phyloP scores from a whole-genome alignment of 148 eudicot species.

The Euryodendron excelsum region DNA sequence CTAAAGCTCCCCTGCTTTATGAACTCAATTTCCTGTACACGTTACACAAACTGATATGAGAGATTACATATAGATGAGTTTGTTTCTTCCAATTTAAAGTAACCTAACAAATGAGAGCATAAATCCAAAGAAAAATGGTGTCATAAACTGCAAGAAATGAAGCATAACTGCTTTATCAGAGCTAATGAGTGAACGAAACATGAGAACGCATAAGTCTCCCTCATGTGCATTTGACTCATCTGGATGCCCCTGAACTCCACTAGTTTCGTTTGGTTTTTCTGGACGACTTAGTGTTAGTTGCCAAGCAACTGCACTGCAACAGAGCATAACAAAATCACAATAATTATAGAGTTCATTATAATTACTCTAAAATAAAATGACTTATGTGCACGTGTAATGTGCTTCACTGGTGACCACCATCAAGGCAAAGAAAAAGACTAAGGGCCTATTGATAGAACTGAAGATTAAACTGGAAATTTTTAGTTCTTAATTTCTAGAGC shows the following conservation, averaged over 20 bases:
- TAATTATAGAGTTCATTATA: neutral
- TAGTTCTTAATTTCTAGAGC: too few species aligned
- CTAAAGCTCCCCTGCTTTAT: slow-evolving; percentile 75
- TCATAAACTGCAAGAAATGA: neutral
- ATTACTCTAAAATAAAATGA: neutral
- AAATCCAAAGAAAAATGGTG: neutral
- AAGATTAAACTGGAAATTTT: neutral
- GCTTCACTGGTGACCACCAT: neutral
- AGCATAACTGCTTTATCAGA: slow-evolving; percentile 70
- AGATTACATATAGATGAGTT: neutral
- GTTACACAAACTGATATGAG: neutral
- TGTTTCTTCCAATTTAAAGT: neutral
- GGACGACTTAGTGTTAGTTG: slow-evolving; percentile 73
- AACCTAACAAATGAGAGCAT: slow-evolving; percentile 9
- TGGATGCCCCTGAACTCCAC: slow-evolving; percentile 23
- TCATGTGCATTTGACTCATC: slow-evolving; percentile 36
- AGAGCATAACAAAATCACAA: slow-evolving; percentile 14
- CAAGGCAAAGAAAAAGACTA: neutral
- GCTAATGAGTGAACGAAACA: slow-evolving; percentile 87
- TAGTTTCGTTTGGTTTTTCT: slow-evolving; percentile 30
- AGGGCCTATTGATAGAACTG: neutral
- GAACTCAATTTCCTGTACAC: slow-evolving; percentile 82
- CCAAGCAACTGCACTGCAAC: slow-evolving; percentile 91
- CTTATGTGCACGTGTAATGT: neutral
- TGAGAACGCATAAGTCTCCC: slow-evolving; percentile 73